A percentile compares a stretch with the other conserved stretches of the same genome.
These are phyloP conservation scores for Holtermannia corniformis DNA, from an alignment of 768 basidiomycete species.

Conservation along the genomic window DNA sequence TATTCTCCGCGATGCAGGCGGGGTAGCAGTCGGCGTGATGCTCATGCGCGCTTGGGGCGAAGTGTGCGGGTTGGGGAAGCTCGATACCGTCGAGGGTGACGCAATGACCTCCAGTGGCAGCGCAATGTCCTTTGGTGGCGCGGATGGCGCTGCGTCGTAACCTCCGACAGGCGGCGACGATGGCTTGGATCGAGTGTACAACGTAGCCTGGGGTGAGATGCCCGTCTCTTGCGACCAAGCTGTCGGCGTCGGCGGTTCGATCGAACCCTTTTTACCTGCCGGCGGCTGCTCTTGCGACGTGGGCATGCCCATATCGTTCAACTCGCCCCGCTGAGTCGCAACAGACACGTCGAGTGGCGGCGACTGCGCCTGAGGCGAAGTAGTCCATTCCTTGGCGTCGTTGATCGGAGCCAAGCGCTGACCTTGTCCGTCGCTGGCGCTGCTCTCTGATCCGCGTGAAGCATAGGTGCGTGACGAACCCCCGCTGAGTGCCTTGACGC, in stretches of 20 bases:
- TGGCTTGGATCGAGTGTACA: no score
- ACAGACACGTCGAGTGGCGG: no score
- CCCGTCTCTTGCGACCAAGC: conserved; percentile 28
- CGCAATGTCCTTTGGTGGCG: no score
- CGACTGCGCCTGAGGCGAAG: no score
- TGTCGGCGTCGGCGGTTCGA: not conserved
- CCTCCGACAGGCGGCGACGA: no score
- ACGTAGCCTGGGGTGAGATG: not conserved
- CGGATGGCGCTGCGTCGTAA: no score
- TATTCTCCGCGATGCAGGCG: not conserved
- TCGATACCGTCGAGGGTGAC: not conserved
- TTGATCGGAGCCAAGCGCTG: conserved; percentile 27
- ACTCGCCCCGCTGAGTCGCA: no score
- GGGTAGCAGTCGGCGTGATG: not conserved
- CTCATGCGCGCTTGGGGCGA: not conserved
- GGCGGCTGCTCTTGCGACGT: not conserved
- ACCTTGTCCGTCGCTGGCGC: not conserved
- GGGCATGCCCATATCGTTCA: no score
- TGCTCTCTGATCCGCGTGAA: not conserved
- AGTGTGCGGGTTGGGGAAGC: not conserved
- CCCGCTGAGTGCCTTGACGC: not conserved
- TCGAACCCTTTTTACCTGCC: not conserved
- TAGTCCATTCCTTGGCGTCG: conserved; percentile 11
- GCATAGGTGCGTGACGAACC: not conserved
- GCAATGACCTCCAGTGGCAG: no score